Conservation (phyloP, 176 grass and related monocot genomes). For the Thinopyrum elongatum region DNA sequence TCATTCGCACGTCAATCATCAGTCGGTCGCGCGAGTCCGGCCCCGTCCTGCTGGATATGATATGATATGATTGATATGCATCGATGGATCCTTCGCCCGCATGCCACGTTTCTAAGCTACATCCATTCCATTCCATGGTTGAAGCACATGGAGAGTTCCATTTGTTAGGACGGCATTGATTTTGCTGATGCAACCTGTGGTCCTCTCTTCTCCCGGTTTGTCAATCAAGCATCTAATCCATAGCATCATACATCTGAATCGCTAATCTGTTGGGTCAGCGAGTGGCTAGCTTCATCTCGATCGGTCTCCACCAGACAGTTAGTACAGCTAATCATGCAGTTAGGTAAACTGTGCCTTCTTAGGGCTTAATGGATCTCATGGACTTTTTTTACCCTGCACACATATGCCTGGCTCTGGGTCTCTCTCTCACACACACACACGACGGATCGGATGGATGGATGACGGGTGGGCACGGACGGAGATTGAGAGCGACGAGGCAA, state of each 20-base stretch:
- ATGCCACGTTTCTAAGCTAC: neutral
- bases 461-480: neutral
- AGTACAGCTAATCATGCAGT: neutral
- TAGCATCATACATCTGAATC: neutral
- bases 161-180: neutral
- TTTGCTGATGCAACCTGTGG: neutral
- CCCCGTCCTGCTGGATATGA: too few relatives aligned
- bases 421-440: neutral
- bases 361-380: neutral
- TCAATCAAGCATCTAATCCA: neutral
- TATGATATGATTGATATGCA: neutral
- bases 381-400: neutral
- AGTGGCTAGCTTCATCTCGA: neutral
- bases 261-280: too few relatives aligned
- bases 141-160: neutral
- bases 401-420: neutral
- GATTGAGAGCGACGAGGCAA: neutral
- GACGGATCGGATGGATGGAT: neutral
- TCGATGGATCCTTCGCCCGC: neutral
- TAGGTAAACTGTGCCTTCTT: neutral
- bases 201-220: neutral
- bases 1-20: too few relatives aligned
- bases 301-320: neutral
- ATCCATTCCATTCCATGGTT: neutral
- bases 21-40: too few relatives aligned